A percentile compares a stretch with the other conserved stretches of the same genome.
phyloP scores from a whole-genome alignment of 2,329 filamentous ascomycete genomes.

The Neonectria punicea region DNA sequence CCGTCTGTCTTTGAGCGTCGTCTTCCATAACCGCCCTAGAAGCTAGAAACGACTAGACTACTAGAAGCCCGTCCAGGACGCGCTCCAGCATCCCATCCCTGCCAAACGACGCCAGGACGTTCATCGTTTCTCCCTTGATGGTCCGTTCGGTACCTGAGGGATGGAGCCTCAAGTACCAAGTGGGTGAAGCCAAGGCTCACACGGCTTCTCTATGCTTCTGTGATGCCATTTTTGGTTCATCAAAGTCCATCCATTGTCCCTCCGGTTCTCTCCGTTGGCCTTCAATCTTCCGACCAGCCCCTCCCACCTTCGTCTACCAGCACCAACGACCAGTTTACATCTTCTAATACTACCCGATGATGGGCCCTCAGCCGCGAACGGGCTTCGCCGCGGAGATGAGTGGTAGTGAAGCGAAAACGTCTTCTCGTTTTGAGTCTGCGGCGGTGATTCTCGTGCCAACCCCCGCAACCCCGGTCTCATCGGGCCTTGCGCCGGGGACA shows the following conservation, averaged over 20 bases:
- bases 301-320: slow-evolving; percentile 35
- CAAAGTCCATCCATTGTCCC: slow-evolving; percentile 8
- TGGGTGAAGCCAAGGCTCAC: background rate
- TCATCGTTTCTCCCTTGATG: slow-evolving; percentile 7
- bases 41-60: slow-evolving; percentile 4
- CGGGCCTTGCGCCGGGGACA: background rate
- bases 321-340: slow-evolving; percentile 1
- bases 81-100: slow-evolving; percentile 3
- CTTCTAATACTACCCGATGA: slow-evolving; percentile 30
- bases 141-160: slow-evolving; percentile 10
- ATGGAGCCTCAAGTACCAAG: slow-evolving; percentile 7
- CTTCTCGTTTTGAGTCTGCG: slow-evolving; percentile 29
- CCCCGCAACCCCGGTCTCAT: slow-evolving; percentile 14
- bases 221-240: slow-evolving; percentile 8
- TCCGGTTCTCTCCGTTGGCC: slow-evolving; percentile 12
- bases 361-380: slow-evolving; percentile 19
- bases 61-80: background rate
- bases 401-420: slow-evolving; percentile 28
- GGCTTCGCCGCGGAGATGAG: slow-evolving; percentile 28
- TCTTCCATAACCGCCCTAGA: slow-evolving; percentile 25
- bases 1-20: slow-evolving; percentile 6
- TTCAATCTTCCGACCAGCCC: slow-evolving; percentile 30
- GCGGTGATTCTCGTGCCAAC: slow-evolving; percentile 24
- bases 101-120: slow-evolving; percentile 12
- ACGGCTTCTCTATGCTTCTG: background rate